Evolutionary conservation across 148 eudicot genomes (phyloP).

Genomic region (Rhododendron kiyosumense): DNA sequence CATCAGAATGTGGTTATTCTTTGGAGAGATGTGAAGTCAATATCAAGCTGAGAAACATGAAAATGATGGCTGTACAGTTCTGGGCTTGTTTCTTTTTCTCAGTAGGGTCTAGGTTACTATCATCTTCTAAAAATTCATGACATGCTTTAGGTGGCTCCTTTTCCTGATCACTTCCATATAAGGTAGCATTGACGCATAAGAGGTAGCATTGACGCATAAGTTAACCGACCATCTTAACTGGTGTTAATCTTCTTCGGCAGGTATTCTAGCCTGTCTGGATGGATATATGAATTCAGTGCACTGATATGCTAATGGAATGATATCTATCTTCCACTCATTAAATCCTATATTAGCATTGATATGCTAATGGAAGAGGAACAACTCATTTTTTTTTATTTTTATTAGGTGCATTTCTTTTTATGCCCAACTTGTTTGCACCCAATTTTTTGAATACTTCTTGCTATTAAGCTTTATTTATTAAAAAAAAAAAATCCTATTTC

Average conservation of each 20-base stretch:
- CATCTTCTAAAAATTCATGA: background rate
- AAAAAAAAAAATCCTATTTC: no score
- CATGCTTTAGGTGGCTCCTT: background rate
- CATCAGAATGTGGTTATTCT: background rate
- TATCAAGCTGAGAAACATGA: background rate
- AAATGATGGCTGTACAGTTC: background rate
- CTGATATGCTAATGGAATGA: no score
- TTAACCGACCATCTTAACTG: background rate
- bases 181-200: background rate
- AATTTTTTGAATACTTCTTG: no score
- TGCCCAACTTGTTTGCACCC: no score
- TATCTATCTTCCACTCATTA: no score
- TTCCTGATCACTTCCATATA: background rate
- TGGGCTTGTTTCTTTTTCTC: background rate
- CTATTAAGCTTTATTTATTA: no score
- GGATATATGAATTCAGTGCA: constrained; percentile 98
- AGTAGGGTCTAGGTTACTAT: background rate
- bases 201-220: no score
- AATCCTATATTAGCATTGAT: no score
- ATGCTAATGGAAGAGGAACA: no score
- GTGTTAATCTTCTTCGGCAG: constrained; percentile 29
- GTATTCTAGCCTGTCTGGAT: constrained; percentile 91
- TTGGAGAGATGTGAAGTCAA: background rate
- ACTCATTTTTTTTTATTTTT: no score
- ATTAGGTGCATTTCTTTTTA: no score